Percentiles rank a stretch among this genome's conserved stretches.
Conservation (phyloP, 805 yeast species). For the Pichia membranifaciens region DNA sequence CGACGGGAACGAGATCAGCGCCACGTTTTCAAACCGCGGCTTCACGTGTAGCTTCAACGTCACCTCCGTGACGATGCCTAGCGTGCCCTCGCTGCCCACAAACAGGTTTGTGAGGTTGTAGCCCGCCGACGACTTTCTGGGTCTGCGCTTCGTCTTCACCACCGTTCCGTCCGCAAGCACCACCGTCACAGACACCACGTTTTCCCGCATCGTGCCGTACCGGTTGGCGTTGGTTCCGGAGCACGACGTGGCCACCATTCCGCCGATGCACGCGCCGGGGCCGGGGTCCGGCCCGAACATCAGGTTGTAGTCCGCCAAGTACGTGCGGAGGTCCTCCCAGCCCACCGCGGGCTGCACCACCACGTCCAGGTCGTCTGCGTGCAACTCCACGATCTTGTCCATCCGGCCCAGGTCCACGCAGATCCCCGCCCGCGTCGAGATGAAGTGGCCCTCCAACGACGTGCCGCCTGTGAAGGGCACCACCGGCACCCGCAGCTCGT, state of each 20-base stretch:
- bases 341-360: constrained; percentile 75
- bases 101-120: constrained; percentile 71
- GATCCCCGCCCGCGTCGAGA: constrained; percentile 62
- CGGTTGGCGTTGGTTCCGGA: constrained; percentile 77
- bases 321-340: constrained; percentile 65
- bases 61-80: constrained; percentile 66
- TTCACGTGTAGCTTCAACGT: constrained; percentile 60
- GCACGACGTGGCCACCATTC: constrained; percentile 72
- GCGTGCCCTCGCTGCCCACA: constrained; percentile 79
- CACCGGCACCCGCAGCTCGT: constrained; percentile 57
- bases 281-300: constrained; percentile 76
- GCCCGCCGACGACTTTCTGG: constrained; percentile 75
- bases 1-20: constrained; percentile 62
- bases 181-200: constrained; percentile 60
- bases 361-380: constrained; percentile 62
- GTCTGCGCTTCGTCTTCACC: constrained; percentile 67
- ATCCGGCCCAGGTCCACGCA: constrained; percentile 55
- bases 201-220: constrained; percentile 78
- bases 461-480: constrained; percentile 77
- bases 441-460: constrained; percentile 75
- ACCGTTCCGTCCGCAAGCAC: constrained; percentile 78
- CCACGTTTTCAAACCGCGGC: constrained; percentile 57
- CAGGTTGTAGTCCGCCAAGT: constrained; percentile 41
- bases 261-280: constrained; percentile 77
- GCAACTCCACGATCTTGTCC: constrained; percentile 51